Evolutionary conservation across 495 filamentous ascomycete species (phyloP).

Genomic region (Tuber melanosporum): DNA sequence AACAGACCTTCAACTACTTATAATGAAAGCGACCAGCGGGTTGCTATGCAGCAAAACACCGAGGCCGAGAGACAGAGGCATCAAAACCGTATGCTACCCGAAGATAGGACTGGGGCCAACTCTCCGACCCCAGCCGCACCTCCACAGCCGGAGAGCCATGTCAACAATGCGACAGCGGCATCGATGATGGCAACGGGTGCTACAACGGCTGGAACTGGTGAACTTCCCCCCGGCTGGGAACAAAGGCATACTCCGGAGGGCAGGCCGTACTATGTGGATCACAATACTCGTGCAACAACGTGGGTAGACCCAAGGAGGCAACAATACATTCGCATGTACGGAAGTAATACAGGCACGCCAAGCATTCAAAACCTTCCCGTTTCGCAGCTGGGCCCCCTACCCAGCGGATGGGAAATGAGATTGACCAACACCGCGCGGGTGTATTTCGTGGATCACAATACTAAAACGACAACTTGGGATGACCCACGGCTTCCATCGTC

Average conservation of each 20-base stretch:
- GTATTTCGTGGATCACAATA: conserved; percentile 99
- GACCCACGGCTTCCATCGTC: conserved; percentile 93
- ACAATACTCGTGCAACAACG: conserved; percentile 96
- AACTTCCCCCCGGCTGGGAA: conserved; percentile 94
- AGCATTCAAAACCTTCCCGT: conserved; percentile 97
- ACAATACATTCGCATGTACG: conserved; percentile 98
- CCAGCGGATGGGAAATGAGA: conserved; percentile 99
- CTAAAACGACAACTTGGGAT: conserved; percentile 99
- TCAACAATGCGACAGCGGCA: conserved; percentile 55
- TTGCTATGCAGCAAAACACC: conserved; percentile 76
- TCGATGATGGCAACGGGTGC: conserved; percentile 92
- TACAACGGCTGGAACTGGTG: conserved; percentile 88
- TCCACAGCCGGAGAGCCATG: conserved; percentile 51
- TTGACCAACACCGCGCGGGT: conserved; percentile 95
- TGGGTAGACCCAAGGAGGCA: conserved; percentile 99
- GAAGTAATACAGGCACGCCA: conserved; percentile 54
- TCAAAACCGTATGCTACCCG: conserved; percentile 89
- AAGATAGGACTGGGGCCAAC: conserved; percentile 89
- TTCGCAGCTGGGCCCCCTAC: conserved; percentile 91
- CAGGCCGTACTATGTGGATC: conserved; percentile 94
- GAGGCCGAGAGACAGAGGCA: conserved; percentile 86
- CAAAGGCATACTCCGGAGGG: conserved; percentile 92
- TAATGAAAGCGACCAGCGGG: conserved; percentile 68
- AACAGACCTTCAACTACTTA: conserved; percentile 75
- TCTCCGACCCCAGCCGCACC: conserved; percentile 72